These are phyloP conservation scores for Phytophthora megakarya DNA, from an alignment of 352 stramenopile genomes.

Conservation along the genomic window DNA sequence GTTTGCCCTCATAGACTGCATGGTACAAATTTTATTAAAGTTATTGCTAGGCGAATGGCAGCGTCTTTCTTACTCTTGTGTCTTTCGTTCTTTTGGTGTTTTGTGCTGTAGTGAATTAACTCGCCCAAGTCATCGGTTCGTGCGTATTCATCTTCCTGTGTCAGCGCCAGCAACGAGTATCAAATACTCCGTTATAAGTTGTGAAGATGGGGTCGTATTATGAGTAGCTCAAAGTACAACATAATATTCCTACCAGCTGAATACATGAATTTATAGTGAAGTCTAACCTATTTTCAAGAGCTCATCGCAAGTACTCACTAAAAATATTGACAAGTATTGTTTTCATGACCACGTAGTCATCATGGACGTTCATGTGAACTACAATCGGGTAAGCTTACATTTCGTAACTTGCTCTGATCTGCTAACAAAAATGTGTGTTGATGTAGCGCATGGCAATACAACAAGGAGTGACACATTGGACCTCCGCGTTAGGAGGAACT, in stretches of 20 bases:
- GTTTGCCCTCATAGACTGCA: slow-evolving; percentile 34
- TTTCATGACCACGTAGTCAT: not conserved
- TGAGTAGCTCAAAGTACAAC: not conserved
- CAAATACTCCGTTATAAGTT: not conserved
- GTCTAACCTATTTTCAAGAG: too few species aligned
- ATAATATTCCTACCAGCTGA: not conserved
- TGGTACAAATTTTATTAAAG: slow-evolving; percentile 34
- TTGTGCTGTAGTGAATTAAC: not conserved
- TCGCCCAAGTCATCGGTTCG: not conserved
- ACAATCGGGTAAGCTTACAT: slow-evolving; percentile 19
- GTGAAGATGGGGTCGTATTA: not conserved
- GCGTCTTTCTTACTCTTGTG: slow-evolving; percentile 25
- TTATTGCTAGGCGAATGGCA: slow-evolving; percentile 39
- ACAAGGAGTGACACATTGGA: slow-evolving; percentile 36
- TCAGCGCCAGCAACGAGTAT: not conserved
- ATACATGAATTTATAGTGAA: too few species aligned
- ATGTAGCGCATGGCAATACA: slow-evolving; percentile 32
- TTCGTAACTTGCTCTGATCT: not conserved
- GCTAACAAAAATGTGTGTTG: not conserved
- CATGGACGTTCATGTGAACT: too few species aligned
- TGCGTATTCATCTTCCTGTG: too few species aligned
- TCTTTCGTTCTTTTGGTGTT: slow-evolving; percentile 3
- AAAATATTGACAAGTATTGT: not conserved
- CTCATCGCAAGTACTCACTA: too few species aligned
- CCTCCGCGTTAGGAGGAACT: slow-evolving; percentile 22